A percentile compares a stretch with the other conserved stretches of the same genome.
Conservation (phyloP, 78 protist species). For the Paratrimastix pyriformis region DNA sequence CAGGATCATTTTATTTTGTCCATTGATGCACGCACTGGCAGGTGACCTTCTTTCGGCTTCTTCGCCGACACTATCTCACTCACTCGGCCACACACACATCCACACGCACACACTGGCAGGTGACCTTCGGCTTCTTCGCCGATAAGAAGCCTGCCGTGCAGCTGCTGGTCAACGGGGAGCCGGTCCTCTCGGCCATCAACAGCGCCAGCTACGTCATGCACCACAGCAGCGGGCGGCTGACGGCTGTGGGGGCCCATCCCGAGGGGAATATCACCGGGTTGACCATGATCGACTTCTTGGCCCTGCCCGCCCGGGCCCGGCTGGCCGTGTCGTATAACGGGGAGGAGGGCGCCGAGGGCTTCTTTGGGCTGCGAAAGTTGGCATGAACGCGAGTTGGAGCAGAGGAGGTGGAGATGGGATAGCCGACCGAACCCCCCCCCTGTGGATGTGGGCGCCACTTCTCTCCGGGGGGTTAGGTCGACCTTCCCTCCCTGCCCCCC, state of each 20-base stretch:
- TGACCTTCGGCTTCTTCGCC: conserved; percentile 43
- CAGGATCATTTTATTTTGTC: neutral
- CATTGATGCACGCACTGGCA: too few species aligned
- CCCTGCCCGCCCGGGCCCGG: conserved; percentile 32
- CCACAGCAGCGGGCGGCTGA: conserved; percentile 20
- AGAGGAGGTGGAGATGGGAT: too few species aligned
- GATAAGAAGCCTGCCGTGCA: conserved; percentile 32
- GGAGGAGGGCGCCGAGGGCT: conserved; percentile 40
- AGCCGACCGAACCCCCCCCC: too few species aligned
- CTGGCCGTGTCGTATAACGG: conserved; percentile 5
- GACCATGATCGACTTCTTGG: conserved; percentile 37
- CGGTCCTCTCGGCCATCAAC: conserved; percentile 35
- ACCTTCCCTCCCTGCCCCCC: too few species aligned
- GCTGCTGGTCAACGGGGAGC: conserved; percentile 47
- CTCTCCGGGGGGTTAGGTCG: too few species aligned
- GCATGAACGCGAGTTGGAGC: too few species aligned
- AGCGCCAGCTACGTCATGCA: conserved; percentile 30
- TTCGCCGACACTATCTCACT: too few species aligned
- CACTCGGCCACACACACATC: too few species aligned
- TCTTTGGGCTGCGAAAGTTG: conserved; percentile 35
- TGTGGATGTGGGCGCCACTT: too few species aligned
- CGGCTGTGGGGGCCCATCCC: neutral
- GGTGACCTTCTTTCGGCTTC: neutral
- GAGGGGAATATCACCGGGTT: conserved; percentile 37
- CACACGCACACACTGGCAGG: conserved; percentile 1